Percentiles rank a stretch among this genome's conserved stretches.
These are phyloP conservation scores for Aureobasidium subglaciale DNA, from an alignment of 2,329 filamentous ascomycete species.

Conservation along the genomic window DNA sequence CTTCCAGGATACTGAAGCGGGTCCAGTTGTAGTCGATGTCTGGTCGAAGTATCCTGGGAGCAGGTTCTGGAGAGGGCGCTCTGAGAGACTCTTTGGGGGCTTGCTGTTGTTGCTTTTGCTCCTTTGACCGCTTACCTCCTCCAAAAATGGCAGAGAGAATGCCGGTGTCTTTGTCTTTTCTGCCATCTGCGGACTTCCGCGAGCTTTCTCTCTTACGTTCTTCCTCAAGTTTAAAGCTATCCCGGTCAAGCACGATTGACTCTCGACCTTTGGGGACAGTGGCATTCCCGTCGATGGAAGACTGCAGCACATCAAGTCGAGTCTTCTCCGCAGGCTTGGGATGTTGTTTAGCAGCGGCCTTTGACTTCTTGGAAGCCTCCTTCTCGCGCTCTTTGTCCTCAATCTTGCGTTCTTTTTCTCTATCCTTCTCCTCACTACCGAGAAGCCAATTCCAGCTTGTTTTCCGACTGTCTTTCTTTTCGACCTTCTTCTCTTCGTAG, in stretches of 20 bases:
- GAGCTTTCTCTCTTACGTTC: constrained; percentile 75
- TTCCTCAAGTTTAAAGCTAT: constrained; percentile 66
- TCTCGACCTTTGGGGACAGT: constrained; percentile 55
- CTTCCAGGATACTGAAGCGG: constrained; percentile 87
- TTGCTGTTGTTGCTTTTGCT: constrained; percentile 58
- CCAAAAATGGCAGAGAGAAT: constrained; percentile 94
- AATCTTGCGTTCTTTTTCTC: constrained; percentile 27
- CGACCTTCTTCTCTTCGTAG: constrained; percentile 63
- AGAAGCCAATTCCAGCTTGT: constrained; percentile 84
- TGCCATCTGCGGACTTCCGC: constrained; percentile 64
- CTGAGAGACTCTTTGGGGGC: constrained; percentile 44
- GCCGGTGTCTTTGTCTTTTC: constrained; percentile 68
- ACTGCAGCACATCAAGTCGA: constrained; percentile 78
- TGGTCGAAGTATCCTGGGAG: constrained; percentile 64
- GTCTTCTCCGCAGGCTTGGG: constrained; percentile 67
- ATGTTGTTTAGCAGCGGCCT: constrained; percentile 21
- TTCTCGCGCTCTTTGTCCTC: constrained; percentile 18
- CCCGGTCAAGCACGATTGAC: constrained; percentile 75
- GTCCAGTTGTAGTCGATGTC: constrained; percentile 97
- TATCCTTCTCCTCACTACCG: constrained; percentile 57
- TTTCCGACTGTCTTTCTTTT: constrained; percentile 63
- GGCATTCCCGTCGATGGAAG: constrained; percentile 62
- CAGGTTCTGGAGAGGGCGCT: constrained; percentile 73
- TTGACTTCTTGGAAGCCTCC: constrained; percentile 17
- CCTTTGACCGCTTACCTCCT: constrained; percentile 54